Percentiles rank a stretch among this genome's conserved stretches.
phyloP scores from a whole-genome alignment of 192 early-diverging fungal species.

The Podila horticola region DNA sequence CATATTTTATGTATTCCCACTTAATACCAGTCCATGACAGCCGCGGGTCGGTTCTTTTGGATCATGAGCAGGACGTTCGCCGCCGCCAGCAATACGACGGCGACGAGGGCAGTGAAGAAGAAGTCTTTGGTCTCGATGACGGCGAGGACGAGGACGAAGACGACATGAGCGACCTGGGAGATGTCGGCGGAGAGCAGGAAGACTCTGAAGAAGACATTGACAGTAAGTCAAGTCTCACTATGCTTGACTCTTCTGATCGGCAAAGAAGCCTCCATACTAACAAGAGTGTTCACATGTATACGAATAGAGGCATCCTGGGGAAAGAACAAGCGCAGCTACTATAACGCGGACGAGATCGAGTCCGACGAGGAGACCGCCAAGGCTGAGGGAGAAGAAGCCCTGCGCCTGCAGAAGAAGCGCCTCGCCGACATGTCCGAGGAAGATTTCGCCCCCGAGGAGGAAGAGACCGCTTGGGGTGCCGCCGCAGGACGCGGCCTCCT shows the following conservation, averaged over 20 bases:
- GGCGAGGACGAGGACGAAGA: constrained; percentile 55
- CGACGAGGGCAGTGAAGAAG: constrained; percentile 74
- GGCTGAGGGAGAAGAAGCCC: constrained; percentile 90
- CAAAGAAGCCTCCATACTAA: constrained; percentile 15
- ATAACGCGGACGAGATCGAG: constrained; percentile 83
- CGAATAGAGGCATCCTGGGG: constrained; percentile 82
- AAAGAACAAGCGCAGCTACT: constrained; percentile 78
- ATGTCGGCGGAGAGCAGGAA: constrained; percentile 30
- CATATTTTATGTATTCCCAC: background rate
- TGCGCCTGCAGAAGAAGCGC: constrained; percentile 84
- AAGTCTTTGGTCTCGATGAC: constrained; percentile 79
- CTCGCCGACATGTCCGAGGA: constrained; percentile 83
- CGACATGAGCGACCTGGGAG: constrained; percentile 33
- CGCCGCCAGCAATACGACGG: constrained; percentile 52
- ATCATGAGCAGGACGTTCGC: constrained; percentile 37
- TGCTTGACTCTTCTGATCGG: background rate
- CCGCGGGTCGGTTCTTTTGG: constrained; percentile 30
- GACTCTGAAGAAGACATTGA: constrained; percentile 48
- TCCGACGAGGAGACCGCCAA: constrained; percentile 81
- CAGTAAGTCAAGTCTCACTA: constrained; percentile 35
- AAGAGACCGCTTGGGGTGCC: constrained; percentile 62
- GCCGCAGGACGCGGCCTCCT: constrained; percentile 29
- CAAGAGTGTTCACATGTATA: constrained; percentile 5
- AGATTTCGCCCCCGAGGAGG: constrained; percentile 90
- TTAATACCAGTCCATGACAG: constrained; percentile 31